These are phyloP conservation scores for Cladophialophora chaetospira DNA, from an alignment of 2,329 filamentous ascomycete species.

Conservation along the genomic window DNA sequence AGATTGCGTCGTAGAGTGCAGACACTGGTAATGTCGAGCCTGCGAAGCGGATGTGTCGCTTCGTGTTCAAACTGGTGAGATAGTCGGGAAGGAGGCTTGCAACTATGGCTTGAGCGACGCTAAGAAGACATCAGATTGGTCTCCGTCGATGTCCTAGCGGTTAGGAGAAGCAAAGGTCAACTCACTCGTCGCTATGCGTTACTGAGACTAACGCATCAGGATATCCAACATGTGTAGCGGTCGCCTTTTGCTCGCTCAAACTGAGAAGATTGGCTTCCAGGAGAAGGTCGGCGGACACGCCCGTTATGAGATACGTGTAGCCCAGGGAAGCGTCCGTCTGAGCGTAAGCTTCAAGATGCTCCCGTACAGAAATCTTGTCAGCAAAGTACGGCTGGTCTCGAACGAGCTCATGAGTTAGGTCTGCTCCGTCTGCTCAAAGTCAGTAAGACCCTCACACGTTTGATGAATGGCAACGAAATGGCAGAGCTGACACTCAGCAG, in stretches of 20 bases:
- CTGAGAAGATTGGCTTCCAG: neutral
- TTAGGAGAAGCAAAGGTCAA: neutral
- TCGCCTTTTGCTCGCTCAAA: slow-evolving; percentile 3
- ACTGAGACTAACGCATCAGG: slow-evolving; percentile 4
- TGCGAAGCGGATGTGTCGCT: slow-evolving; percentile 8
- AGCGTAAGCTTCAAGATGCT: neutral
- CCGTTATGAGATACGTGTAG: slow-evolving; percentile 10
- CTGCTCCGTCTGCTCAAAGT: slow-evolving; percentile 1
- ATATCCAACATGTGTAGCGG: neutral
- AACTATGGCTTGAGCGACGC: slow-evolving; percentile 5
- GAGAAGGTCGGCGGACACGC: neutral
- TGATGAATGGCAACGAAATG: neutral
- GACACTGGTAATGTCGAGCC: neutral
- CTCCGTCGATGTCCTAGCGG: neutral
- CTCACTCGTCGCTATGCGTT: slow-evolving; percentile 11
- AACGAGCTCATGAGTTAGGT: slow-evolving; percentile 7
- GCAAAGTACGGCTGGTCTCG: slow-evolving; percentile 4
- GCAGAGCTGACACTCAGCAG: slow-evolving; percentile 4
- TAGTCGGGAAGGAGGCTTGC: slow-evolving; percentile 3
- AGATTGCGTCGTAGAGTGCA: slow-evolving; percentile 9
- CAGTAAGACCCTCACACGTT: neutral
- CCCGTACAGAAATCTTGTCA: slow-evolving; percentile 4
- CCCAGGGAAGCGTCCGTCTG: slow-evolving; percentile 7
- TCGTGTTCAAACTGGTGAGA: neutral
- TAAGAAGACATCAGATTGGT: neutral